phyloP scores from a whole-genome alignment of 202 grass and related monocot species.

The Alloteropsis angusta region DNA sequence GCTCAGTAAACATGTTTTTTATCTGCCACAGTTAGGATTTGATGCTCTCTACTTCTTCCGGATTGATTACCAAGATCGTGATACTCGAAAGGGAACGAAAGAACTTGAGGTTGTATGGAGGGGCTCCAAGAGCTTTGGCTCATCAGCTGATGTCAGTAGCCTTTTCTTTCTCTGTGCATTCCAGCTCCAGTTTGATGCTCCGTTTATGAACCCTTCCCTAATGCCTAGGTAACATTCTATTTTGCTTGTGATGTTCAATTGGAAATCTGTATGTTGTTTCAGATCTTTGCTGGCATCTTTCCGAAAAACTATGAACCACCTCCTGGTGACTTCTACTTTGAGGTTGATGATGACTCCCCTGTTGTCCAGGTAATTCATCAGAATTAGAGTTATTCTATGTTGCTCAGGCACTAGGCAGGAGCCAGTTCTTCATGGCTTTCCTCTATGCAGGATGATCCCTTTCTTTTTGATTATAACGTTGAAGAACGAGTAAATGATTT shows the following conservation, averaged over 20 bases:
- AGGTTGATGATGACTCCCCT: slow-evolving; percentile 70
- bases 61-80: slow-evolving; percentile 95
- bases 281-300: slow-evolving; percentile 96
- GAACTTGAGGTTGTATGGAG: slow-evolving; percentile 92
- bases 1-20: background rate
- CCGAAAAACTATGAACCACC: slow-evolving; percentile 97
- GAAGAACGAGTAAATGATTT: slow-evolving; percentile 84
- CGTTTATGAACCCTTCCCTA: background rate
- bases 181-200: slow-evolving; percentile 10
- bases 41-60: slow-evolving; percentile 93
- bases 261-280: slow-evolving; percentile 17
- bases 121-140: slow-evolving; percentile 80
- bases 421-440: slow-evolving; percentile 17
- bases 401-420: background rate
- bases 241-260: background rate
- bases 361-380: slow-evolving; percentile 63
- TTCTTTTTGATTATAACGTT: slow-evolving; percentile 97
- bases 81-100: slow-evolving; percentile 71
- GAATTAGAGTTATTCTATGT: background rate
- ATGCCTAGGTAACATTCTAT: background rate
- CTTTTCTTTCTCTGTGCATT: slow-evolving; percentile 27
- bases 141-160: slow-evolving; percentile 68
- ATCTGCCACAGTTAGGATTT: slow-evolving; percentile 78
- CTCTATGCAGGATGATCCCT: slow-evolving; percentile 60
- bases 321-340: slow-evolving; percentile 86